Evolutionary conservation across 2,329 filamentous ascomycete species (phyloP).

Genomic region (Diplodia corticola): DNA sequence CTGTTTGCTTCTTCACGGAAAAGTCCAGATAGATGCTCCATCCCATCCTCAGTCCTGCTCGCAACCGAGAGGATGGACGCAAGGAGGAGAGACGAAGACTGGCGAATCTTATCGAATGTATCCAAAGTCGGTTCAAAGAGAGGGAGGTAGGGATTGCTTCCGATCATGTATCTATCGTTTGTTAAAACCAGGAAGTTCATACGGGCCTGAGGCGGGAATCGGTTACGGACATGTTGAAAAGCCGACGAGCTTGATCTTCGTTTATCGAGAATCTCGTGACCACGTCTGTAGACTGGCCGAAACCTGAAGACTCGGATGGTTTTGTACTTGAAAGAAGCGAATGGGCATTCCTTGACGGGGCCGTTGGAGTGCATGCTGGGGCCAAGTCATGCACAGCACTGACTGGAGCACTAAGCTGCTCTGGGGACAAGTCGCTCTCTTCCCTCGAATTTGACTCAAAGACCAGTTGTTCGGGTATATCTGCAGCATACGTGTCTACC

Average conservation of each 20-base stretch:
- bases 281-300: not conserved
- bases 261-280: not conserved
- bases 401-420: conserved; percentile 9
- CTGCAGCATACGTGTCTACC: no score
- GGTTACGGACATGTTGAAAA: not conserved
- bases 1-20: not conserved
- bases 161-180: not conserved
- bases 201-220: not conserved
- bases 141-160: conserved; percentile 4
- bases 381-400: not conserved
- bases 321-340: not conserved
- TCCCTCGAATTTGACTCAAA: not conserved
- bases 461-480: not conserved
- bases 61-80: not conserved
- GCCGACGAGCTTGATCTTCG: not conserved
- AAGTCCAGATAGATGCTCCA: not conserved
- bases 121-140: not conserved
- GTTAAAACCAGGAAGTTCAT: not conserved
- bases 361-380: not conserved
- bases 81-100: not conserved
- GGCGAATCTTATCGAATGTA: not conserved
- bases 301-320: not conserved
- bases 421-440: not conserved
- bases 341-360: not conserved
- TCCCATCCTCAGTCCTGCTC: not conserved